A percentile compares a stretch with the other conserved stretches of the same genome.
Evolutionary conservation across 2,329 filamentous ascomycete genomes (phyloP).

Genomic region (Colletotrichum sp.): DNA sequence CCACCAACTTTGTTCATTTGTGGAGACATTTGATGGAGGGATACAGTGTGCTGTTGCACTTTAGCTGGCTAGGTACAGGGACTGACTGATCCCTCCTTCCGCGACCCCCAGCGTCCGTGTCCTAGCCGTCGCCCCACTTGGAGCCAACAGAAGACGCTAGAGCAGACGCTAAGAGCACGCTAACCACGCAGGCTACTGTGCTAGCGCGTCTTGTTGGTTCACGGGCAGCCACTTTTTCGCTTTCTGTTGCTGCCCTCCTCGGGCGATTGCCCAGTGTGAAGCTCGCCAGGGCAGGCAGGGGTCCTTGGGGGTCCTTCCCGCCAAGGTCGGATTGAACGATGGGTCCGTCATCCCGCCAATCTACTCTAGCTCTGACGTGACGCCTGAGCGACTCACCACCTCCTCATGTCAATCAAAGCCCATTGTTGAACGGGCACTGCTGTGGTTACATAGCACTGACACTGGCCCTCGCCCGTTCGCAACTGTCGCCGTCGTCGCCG

Average conservation of each 20-base stretch:
- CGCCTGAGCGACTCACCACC: background rate
- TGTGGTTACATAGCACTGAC: background rate
- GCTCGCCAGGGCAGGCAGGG: background rate
- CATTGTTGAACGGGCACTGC: background rate
- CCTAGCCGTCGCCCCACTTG: background rate
- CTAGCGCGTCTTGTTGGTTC: constrained; percentile 4
- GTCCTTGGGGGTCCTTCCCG: background rate
- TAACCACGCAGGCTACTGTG: background rate
- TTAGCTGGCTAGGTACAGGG: background rate
- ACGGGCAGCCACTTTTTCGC: background rate
- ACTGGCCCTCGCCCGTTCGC: background rate
- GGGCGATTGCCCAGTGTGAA: background rate
- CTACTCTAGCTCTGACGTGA: background rate
- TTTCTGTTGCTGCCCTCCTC: background rate
- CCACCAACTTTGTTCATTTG: background rate
- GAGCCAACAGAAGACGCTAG: background rate
- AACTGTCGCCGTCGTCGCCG: background rate
- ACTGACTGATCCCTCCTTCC: background rate
- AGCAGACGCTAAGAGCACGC: background rate
- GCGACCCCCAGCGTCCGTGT: background rate
- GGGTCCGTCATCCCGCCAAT: constrained; percentile 12
- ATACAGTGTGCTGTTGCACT: background rate
- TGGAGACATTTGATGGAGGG: background rate
- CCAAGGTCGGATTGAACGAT: background rate
- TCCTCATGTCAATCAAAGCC: background rate